These are phyloP conservation scores for Tilletia horrida DNA, from an alignment of 1,284 basidiomycete genomes.

Conservation along the genomic window DNA sequence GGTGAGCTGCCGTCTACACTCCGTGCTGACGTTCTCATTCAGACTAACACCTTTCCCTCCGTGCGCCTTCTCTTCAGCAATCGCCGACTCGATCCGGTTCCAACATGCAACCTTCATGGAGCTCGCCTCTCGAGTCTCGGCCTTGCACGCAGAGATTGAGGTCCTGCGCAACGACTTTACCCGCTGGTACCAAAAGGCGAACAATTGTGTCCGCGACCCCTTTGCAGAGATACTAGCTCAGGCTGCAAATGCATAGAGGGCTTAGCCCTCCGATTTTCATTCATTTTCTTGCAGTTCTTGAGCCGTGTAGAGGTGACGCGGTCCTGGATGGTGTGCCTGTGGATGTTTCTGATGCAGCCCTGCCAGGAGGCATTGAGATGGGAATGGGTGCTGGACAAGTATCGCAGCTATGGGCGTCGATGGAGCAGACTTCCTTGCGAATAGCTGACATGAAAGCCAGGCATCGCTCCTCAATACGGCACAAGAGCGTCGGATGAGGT, in stretches of 20 bases:
- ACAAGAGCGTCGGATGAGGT: too few species aligned
- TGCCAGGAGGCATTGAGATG: too few species aligned
- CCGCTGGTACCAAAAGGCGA: conserved; percentile 47
- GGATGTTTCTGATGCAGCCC: too few species aligned
- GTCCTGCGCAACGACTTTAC: conserved; percentile 48
- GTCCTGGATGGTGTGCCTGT: too few species aligned
- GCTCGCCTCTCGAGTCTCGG: conserved; percentile 47
- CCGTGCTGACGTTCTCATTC: neutral
- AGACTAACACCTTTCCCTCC: neutral
- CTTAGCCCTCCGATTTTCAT: too few species aligned
- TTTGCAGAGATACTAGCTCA: conserved; percentile 25
- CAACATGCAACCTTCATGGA: conserved; percentile 52
- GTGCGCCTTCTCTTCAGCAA: conserved; percentile 23
- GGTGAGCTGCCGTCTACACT: conserved; percentile 17
- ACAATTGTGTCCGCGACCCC: conserved; percentile 46
- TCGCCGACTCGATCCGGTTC: conserved; percentile 45
- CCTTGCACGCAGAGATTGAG: conserved; percentile 49
- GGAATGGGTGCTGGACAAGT: too few species aligned
- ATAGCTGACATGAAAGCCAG: too few species aligned
- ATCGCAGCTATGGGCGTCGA: too few species aligned
- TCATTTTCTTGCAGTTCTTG: too few species aligned
- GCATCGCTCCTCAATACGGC: too few species aligned
- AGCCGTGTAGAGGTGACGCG: too few species aligned
- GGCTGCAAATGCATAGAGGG: neutral
- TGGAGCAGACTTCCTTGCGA: too few species aligned